These are phyloP conservation scores for Coleophoma eucalyptorum DNA, from an alignment of 2,329 filamentous ascomycete species.

Conservation along the genomic window DNA sequence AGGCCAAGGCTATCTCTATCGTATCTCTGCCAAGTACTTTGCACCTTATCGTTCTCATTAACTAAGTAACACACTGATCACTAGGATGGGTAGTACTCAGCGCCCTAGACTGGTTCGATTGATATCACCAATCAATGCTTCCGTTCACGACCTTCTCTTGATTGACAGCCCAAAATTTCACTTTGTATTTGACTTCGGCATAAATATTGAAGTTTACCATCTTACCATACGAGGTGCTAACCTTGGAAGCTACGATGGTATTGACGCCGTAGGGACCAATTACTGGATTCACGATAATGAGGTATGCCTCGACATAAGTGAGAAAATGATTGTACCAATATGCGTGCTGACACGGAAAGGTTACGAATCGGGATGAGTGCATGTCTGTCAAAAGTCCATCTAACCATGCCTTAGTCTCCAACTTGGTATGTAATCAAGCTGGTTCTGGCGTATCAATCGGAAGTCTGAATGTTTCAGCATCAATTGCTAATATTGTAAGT, in stretches of 20 bases:
- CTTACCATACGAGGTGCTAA: constrained; percentile 32
- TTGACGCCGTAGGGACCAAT: constrained; percentile 29
- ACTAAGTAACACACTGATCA: not conserved
- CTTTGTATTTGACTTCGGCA: constrained; percentile 29
- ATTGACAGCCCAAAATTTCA: constrained; percentile 32
- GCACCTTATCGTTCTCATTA: not conserved
- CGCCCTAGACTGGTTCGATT: constrained; percentile 23
- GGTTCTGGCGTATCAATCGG: constrained; percentile 34
- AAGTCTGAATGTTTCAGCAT: constrained; percentile 26
- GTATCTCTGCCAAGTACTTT: constrained; percentile 25
- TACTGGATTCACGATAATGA: constrained; percentile 34
- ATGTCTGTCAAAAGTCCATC: constrained; percentile 33
- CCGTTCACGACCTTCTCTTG: constrained; percentile 28
- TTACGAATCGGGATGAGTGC: constrained; percentile 34
- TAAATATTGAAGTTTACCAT: constrained; percentile 33
- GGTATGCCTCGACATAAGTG: constrained; percentile 2
- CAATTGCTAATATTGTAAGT: constrained; percentile 27
- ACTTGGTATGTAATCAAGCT: constrained; percentile 32
- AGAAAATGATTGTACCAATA: constrained; percentile 1
- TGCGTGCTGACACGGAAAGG: constrained; percentile 7
- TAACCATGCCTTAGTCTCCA: constrained; percentile 29
- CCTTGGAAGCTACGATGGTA: constrained; percentile 32
- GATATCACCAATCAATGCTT: constrained; percentile 16
- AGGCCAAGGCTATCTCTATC: constrained; percentile 30
- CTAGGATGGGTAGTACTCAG: constrained; percentile 9